These are phyloP conservation scores for Leccinum aurantiacum DNA, from an alignment of 768 basidiomycete species.

Conservation along the genomic window DNA sequence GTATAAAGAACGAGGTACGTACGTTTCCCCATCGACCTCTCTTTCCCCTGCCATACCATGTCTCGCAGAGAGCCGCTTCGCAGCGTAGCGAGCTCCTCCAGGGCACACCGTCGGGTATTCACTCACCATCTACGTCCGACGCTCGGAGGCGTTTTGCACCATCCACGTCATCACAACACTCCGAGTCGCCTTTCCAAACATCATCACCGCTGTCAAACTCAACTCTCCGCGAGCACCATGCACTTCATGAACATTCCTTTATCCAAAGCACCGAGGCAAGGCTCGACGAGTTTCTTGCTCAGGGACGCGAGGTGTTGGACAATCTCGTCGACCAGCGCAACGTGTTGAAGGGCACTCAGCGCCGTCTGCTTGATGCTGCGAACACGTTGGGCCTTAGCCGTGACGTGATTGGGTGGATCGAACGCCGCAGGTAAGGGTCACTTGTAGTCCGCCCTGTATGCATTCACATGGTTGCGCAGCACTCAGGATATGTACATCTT, in stretches of 20 bases:
- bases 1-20: conserved; percentile 57
- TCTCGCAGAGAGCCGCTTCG: conserved; percentile 52
- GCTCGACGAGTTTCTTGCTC: conserved; percentile 88
- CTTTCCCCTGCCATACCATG: background rate
- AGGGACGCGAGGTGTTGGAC: conserved; percentile 88
- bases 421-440: conserved; percentile 72
- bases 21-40: background rate
- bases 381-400: conserved; percentile 93
- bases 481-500: conserved; percentile 97
- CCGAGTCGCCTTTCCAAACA: conserved; percentile 85
- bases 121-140: conserved; percentile 39
- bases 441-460: background rate
- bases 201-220: conserved; percentile 54
- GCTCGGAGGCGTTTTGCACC: conserved; percentile 64
- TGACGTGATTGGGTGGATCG: conserved; percentile 97
- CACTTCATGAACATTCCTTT: conserved; percentile 87
- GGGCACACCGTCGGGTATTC: conserved; percentile 38
- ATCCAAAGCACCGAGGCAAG: conserved; percentile 77
- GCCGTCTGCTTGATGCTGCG: conserved; percentile 81
- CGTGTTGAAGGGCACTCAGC: conserved; percentile 93
- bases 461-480: conserved; percentile 41
- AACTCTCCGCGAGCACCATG: conserved; percentile 68
- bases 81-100: conserved; percentile 67
- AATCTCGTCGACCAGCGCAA: conserved; percentile 91
- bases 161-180: conserved; percentile 52